Percentiles rank a stretch among this genome's conserved stretches.
Conservation (phyloP, 2,329 filamentous ascomycete genomes). For the Aspergillus sojae region DNA sequence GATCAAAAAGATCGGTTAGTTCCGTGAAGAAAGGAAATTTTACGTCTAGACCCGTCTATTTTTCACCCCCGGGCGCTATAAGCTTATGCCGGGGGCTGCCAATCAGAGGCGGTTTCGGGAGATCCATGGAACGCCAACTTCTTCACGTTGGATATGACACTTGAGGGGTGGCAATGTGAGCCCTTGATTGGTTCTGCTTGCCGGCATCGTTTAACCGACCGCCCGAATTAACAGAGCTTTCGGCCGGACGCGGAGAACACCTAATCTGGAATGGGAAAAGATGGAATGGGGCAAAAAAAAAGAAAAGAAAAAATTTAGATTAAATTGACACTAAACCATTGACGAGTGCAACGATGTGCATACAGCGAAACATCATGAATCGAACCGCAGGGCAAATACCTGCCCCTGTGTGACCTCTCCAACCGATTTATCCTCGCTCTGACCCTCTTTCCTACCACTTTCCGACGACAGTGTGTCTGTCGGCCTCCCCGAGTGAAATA, state of each 20-base stretch:
- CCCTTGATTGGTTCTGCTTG: neutral
- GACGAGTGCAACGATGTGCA: conserved; percentile 3
- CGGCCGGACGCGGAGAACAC: conserved; percentile 1
- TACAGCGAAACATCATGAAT: neutral
- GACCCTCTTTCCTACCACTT: neutral
- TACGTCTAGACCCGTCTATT: neutral
- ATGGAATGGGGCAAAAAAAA: neutral
- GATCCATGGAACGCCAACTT: neutral
- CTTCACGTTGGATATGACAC: neutral
- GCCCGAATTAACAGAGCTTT: neutral
- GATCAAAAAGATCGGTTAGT: neutral
- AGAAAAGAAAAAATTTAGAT: neutral
- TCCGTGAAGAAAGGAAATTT: neutral
- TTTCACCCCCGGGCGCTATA: neutral
- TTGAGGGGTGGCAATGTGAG: neutral
- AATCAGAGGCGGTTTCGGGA: neutral
- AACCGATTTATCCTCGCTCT: neutral
- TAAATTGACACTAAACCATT: neutral
- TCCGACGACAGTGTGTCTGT: neutral
- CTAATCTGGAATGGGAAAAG: conserved; percentile 1
- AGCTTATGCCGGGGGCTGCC: conserved; percentile 1
- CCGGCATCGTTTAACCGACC: neutral
- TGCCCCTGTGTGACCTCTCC: neutral
- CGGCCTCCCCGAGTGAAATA: too few species aligned
- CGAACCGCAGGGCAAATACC: neutral